These are phyloP conservation scores for Isoetes taiwanensis DNA, from an alignment of 75 land plant species.

Conservation along the genomic window DNA sequence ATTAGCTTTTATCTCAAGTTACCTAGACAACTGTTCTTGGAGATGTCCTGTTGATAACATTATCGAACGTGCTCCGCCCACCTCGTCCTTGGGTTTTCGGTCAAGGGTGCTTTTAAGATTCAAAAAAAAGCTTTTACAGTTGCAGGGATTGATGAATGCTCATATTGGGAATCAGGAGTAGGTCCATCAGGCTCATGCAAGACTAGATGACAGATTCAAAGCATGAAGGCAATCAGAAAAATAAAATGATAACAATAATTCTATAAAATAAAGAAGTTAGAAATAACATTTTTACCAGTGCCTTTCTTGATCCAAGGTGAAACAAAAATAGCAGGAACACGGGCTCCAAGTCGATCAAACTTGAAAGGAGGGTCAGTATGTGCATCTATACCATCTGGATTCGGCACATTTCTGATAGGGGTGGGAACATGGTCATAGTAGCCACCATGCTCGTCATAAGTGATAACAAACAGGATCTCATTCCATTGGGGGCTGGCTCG, in stretches of 20 bases:
- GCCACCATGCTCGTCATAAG: slow-evolving; percentile 97
- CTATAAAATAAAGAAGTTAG: not conserved
- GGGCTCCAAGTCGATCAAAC: slow-evolving; percentile 71
- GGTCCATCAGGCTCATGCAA: slow-evolving; percentile 72
- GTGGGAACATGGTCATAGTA: slow-evolving; percentile 91
- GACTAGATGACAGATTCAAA: slow-evolving; percentile 48
- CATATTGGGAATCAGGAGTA: slow-evolving; percentile 58
- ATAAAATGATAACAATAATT: not conserved
- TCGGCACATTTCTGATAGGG: slow-evolving; percentile 58
- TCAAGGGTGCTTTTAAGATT: slow-evolving; percentile 50
- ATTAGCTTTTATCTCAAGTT: no score
- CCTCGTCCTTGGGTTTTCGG: slow-evolving; percentile 79
- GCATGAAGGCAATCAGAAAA: not conserved
- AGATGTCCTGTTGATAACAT: slow-evolving; percentile 36
- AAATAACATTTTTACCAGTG: slow-evolving; percentile 30
- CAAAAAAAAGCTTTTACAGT: slow-evolving; percentile 90
- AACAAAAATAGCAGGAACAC: slow-evolving; percentile 67
- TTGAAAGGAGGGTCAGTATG: slow-evolving; percentile 49
- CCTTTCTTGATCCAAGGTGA: slow-evolving; percentile 92
- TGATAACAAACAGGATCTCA: slow-evolving; percentile 62
- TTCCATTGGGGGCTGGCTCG: slow-evolving; percentile 82
- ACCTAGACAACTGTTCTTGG: slow-evolving; percentile 77
- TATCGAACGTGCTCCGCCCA: slow-evolving; percentile 93
- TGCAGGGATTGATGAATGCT: slow-evolving; percentile 84
- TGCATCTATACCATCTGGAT: slow-evolving; percentile 68